phyloP scores from a whole-genome alignment of 1,284 basidiomycete species.

The Takashimella tepidaria region DNA sequence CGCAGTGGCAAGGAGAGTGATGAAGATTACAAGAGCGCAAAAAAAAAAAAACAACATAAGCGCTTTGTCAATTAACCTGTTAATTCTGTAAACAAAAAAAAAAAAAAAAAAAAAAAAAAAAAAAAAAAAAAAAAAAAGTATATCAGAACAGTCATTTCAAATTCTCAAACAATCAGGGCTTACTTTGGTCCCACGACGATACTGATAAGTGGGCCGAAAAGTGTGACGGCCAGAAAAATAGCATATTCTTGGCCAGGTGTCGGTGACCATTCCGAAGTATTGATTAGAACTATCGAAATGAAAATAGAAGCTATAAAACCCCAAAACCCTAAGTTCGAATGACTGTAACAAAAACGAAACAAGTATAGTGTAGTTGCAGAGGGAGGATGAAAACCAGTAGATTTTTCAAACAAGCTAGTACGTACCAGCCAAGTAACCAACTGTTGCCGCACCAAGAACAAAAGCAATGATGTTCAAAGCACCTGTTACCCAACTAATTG shows the following conservation, averaged over 20 bases:
- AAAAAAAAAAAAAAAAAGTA: too few species aligned
- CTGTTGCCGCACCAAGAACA: conserved; percentile 13
- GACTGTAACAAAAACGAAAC: too few species aligned
- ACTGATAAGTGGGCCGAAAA: conserved; percentile 14
- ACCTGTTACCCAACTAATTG: conserved; percentile 15
- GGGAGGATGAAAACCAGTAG: too few species aligned
- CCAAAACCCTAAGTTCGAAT: too few species aligned
- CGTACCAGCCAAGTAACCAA: conserved; percentile 15
- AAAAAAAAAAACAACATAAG: conserved; percentile 33
- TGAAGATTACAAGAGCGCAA: conserved; percentile 39
- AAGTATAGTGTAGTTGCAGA: too few species aligned
- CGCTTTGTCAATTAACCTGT: conserved; percentile 13
- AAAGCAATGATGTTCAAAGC: conserved; percentile 16
- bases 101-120: too few species aligned
- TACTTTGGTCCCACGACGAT: conserved; percentile 6
- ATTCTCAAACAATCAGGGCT: not conserved
- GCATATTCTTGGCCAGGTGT: conserved; percentile 51
- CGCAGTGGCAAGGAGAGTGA: conserved; percentile 41
- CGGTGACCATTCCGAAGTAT: conserved; percentile 40
- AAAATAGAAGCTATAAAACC: conserved; percentile 19
- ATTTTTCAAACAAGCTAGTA: not conserved
- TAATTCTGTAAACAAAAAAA: conserved; percentile 13
- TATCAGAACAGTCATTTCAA: too few species aligned
- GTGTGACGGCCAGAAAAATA: conserved; percentile 18
- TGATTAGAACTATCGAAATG: conserved; percentile 54